Percentiles rank a stretch among this genome's conserved stretches.
Evolutionary conservation across 805 yeast genomes (phyloP).

Genomic region (Brettanomyces sp.): DNA sequence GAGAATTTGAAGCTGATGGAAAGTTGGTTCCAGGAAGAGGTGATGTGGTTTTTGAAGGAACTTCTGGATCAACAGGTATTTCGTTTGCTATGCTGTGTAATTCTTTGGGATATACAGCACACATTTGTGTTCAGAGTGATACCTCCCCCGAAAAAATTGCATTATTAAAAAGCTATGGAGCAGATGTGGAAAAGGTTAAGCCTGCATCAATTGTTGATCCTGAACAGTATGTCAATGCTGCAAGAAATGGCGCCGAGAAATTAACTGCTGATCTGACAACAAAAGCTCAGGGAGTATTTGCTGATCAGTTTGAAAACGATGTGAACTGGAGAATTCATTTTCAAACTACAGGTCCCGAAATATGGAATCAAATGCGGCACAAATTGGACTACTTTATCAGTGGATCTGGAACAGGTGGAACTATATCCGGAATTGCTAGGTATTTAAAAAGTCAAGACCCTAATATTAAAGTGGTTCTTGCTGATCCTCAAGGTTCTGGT

Average conservation of each 20-base stretch:
- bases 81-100: slow-evolving; percentile 86
- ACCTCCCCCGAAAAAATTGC: slow-evolving; percentile 78
- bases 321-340: slow-evolving; percentile 84
- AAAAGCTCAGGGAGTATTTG: slow-evolving; percentile 61
- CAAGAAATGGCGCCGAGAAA: slow-evolving; percentile 54
- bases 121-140: slow-evolving; percentile 92
- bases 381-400: slow-evolving; percentile 67
- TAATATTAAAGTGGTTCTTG: slow-evolving; percentile 48
- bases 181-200: slow-evolving; percentile 71
- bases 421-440: slow-evolving; percentile 83
- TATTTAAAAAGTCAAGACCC: slow-evolving; percentile 49
- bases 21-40: slow-evolving; percentile 48
- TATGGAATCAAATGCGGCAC: slow-evolving; percentile 62
- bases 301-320: slow-evolving; percentile 92
- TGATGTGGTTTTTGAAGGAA: slow-evolving; percentile 84
- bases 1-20: slow-evolving; percentile 55
- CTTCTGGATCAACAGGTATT: slow-evolving; percentile 95
- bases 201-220: slow-evolving; percentile 96
- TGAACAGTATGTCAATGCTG: slow-evolving; percentile 84
- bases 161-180: slow-evolving; percentile 68
- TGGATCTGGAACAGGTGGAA: slow-evolving; percentile 97
- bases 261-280: slow-evolving; percentile 32
- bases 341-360: slow-evolving; percentile 84
- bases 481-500: slow-evolving; percentile 97
- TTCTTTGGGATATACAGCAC: slow-evolving; percentile 81